Conservation (phyloP, 169 alveolate genomes). For the Plasmodium blacklocki region DNA sequence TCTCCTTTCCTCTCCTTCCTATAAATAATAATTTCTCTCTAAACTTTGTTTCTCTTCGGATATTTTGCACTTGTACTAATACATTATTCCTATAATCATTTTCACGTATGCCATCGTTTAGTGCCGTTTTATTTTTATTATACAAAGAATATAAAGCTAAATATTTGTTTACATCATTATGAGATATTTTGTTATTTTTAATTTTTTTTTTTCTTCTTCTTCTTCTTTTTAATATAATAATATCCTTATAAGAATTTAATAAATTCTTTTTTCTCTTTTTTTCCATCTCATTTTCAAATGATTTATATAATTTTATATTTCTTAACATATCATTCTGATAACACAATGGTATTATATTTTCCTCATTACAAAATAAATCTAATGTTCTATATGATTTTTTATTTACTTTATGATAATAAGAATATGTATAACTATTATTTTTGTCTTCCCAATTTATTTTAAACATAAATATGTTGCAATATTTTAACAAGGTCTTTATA, state of each 20-base stretch:
- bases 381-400: not conserved
- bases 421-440: slow-evolving; percentile 2
- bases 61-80: not conserved
- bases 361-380: not conserved
- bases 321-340: not conserved
- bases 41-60: not conserved
- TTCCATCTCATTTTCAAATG: not conserved
- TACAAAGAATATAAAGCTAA: slow-evolving; percentile 19
- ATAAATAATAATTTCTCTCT: too few species aligned
- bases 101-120: too few species aligned
- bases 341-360: too few species aligned
- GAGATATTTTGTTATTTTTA: not conserved
- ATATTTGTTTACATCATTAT: slow-evolving; percentile 5
- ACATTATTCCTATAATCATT: not conserved
- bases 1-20: too few species aligned
- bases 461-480: slow-evolving; percentile 8
- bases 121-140: slow-evolving; percentile 3
- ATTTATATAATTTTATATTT: not conserved
- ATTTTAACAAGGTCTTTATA: slow-evolving; percentile 12
- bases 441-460: not conserved
- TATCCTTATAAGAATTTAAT: not conserved
- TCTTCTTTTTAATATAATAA: not conserved
- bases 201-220: not conserved
- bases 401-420: not conserved
- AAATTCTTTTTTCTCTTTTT: slow-evolving; percentile 3